phyloP scores from a whole-genome alignment of 2,329 filamentous ascomycete species.

The Fusarium mangiferae region DNA sequence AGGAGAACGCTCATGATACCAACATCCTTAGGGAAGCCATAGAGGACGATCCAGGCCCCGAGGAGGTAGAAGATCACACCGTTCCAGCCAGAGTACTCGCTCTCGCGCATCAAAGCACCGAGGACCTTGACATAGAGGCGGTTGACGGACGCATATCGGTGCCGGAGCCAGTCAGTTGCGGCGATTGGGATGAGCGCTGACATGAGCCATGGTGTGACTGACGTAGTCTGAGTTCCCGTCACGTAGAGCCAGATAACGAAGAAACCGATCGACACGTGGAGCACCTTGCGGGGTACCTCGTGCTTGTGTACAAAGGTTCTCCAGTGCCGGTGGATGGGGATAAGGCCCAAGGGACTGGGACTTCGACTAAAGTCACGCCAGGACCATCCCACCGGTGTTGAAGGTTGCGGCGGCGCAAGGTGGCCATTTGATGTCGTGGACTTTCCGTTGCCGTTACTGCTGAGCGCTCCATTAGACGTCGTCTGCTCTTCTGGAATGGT shows the following conservation, averaged over 20 bases:
- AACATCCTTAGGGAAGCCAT: slow-evolving; percentile 92
- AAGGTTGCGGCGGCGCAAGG: slow-evolving; percentile 73
- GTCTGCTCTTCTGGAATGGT: slow-evolving; percentile 36
- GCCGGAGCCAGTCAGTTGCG: slow-evolving; percentile 82
- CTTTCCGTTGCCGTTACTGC: slow-evolving; percentile 49
- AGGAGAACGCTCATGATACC: slow-evolving; percentile 89
- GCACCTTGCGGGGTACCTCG: slow-evolving; percentile 91
- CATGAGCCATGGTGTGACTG: slow-evolving; percentile 88
- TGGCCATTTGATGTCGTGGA: slow-evolving; percentile 66
- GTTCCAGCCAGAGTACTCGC: slow-evolving; percentile 93
- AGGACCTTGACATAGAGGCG: slow-evolving; percentile 84
- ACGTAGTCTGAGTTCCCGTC: slow-evolving; percentile 77
- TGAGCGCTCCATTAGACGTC: slow-evolving; percentile 46
- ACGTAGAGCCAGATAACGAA: slow-evolving; percentile 88
- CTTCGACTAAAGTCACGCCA: slow-evolving; percentile 92
- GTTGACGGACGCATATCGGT: slow-evolving; percentile 84
- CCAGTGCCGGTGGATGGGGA: slow-evolving; percentile 94
- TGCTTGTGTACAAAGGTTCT: slow-evolving; percentile 93
- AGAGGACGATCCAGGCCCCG: slow-evolving; percentile 86
- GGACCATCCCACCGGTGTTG: slow-evolving; percentile 71
- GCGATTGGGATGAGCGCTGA: slow-evolving; percentile 85
- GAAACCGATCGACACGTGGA: slow-evolving; percentile 98
- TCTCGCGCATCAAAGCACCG: slow-evolving; percentile 96
- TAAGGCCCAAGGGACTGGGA: slow-evolving; percentile 91
- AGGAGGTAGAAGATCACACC: slow-evolving; percentile 97